Conservation (phyloP, 2,329 filamentous ascomycete species). For the Colletotrichum viniferum region DNA sequence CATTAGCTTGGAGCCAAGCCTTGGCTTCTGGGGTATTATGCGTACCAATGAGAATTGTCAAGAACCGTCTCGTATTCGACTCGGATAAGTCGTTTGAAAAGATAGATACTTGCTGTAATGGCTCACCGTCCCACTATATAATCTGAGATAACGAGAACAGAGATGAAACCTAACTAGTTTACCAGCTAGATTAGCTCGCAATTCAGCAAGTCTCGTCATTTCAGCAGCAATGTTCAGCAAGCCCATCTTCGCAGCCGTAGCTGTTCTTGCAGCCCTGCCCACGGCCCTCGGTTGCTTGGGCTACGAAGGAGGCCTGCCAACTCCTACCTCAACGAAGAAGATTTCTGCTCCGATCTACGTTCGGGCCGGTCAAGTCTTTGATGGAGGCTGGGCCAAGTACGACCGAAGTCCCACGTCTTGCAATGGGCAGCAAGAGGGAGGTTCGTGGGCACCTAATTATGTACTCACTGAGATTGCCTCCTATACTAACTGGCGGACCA, state of each 20-base stretch:
- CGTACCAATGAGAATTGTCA: not conserved
- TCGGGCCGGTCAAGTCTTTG: constrained; percentile 29
- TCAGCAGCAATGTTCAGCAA: not conserved
- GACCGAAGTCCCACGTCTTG: constrained; percentile 40
- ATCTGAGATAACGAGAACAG: not conserved
- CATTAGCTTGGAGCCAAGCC: not conserved
- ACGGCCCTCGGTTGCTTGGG: constrained; percentile 28
- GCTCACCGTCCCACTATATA: not conserved
- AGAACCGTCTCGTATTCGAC: not conserved
- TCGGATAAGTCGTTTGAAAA: rapidly evolving
- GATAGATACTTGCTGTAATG: rapidly evolving
- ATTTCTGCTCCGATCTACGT: constrained; percentile 34
- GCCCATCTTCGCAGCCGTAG: not conserved
- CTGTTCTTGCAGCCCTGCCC: not conserved
- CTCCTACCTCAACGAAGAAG: constrained; percentile 29
- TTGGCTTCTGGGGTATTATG: not conserved
- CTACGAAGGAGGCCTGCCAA: constrained; percentile 33
- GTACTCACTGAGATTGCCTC: too few relatives aligned
- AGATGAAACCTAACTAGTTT: rapidly evolving
- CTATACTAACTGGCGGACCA: not conserved
- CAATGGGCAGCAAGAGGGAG: constrained; percentile 42
- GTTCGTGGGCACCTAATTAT: not conserved
- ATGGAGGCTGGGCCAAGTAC: constrained; percentile 34
- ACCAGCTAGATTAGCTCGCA: not conserved
- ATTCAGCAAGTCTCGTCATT: not conserved